phyloP scores from a whole-genome alignment of 2,329 filamentous ascomycete genomes.

The Emmonsiellopsis sp. region DNA sequence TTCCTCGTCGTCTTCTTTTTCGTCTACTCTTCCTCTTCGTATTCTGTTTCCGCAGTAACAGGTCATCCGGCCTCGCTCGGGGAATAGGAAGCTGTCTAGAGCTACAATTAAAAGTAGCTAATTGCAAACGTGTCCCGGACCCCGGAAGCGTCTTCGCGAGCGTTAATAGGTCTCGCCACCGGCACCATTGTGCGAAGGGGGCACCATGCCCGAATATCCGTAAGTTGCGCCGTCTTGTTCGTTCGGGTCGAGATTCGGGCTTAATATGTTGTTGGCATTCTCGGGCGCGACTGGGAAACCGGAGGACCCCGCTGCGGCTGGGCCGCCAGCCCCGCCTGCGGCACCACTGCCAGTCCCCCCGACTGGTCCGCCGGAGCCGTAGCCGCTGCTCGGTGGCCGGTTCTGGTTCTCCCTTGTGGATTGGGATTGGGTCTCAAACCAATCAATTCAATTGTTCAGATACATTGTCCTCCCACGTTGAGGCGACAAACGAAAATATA shows the following conservation, averaged over 20 bases:
- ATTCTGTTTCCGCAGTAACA: not conserved
- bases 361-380: conserved; percentile 27
- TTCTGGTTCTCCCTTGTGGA: conserved; percentile 58
- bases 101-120: conserved; percentile 8
- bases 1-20: not conserved
- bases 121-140: conserved; percentile 7
- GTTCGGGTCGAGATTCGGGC: conserved; percentile 32
- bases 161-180: conserved; percentile 35
- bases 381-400: conserved; percentile 44
- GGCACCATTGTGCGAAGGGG: conserved; percentile 38
- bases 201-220: conserved; percentile 38
- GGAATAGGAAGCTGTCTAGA: conserved; percentile 11
- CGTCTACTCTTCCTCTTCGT: not conserved
- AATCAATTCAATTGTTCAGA: conserved; percentile 44
- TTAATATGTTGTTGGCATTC: conserved; percentile 36
- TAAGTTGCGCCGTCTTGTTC: conserved; percentile 37
- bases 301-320: conserved; percentile 21
- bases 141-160: conserved; percentile 12
- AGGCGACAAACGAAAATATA: conserved; percentile 27
- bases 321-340: conserved; percentile 16
- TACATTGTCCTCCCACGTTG: conserved; percentile 28
- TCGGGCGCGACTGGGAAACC: conserved; percentile 31
- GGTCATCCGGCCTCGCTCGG: conserved; percentile 8
- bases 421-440: conserved; percentile 61
- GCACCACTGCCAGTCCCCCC: conserved; percentile 16